A percentile compares a stretch with the other conserved stretches of the same genome.
Conservation (phyloP, 2,329 filamentous ascomycete species). For the Arachnopeziza araneosa region DNA sequence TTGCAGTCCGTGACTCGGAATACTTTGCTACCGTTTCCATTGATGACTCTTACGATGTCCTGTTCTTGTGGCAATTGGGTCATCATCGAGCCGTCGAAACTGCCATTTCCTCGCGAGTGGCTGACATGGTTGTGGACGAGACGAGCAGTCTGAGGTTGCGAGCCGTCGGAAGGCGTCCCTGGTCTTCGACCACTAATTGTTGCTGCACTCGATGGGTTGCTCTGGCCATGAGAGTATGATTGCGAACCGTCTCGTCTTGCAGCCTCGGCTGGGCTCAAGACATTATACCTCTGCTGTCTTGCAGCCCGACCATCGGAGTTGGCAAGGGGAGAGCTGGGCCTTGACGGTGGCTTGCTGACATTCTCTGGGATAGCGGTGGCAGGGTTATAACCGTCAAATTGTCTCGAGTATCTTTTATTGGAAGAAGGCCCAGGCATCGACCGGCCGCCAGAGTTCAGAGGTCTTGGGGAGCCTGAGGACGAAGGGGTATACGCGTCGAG, state of each 20-base stretch:
- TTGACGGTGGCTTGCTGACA: constrained; percentile 51
- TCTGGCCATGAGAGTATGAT: constrained; percentile 49
- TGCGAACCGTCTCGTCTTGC: constrained; percentile 43
- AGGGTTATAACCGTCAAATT: constrained; percentile 41
- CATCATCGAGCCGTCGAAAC: constrained; percentile 80
- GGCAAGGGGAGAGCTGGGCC: constrained; percentile 61
- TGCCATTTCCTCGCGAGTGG: constrained; percentile 76
- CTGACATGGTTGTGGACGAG: constrained; percentile 63
- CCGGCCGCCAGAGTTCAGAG: constrained; percentile 47
- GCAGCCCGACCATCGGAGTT: constrained; percentile 24
- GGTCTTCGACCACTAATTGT: constrained; percentile 49
- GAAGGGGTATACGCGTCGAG: constrained; percentile 63
- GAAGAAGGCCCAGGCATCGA: constrained; percentile 39
- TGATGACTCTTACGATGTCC: constrained; percentile 88
- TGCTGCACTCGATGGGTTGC: constrained; percentile 42
- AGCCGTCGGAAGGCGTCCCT: constrained; percentile 55
- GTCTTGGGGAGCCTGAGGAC: constrained; percentile 60
- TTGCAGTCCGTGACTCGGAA: constrained; percentile 90
- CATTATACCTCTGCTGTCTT: constrained; percentile 49
- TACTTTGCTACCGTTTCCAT: constrained; percentile 84
- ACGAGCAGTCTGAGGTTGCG: constrained; percentile 50
- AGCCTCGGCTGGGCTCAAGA: constrained; percentile 51
- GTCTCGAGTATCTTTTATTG: constrained; percentile 61
- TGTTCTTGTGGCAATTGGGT: constrained; percentile 80
- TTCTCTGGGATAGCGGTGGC: constrained; percentile 31